Conservation (phyloP, 1,284 basidiomycete genomes). For the Ustanciosporium gigantosporum region DNA sequence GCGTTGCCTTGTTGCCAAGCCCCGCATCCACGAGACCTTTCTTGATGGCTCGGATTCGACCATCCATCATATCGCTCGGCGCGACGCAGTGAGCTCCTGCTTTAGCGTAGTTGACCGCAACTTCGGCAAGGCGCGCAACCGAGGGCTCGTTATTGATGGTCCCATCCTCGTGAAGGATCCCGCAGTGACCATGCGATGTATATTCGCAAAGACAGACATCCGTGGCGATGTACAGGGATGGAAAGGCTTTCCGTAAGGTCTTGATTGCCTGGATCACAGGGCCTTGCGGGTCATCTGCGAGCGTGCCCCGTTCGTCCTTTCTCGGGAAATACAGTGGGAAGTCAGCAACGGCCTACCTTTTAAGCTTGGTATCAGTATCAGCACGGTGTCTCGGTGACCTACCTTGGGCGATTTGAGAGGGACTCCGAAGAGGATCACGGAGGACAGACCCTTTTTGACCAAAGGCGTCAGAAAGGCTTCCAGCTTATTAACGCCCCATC, state of each 20-base stretch:
- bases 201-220: constrained; percentile 99
- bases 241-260: constrained; percentile 76
- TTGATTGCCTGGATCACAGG: constrained; percentile 91
- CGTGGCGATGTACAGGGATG: constrained; percentile 72
- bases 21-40: constrained; percentile 78
- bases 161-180: constrained; percentile 74
- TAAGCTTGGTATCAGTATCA: no score
- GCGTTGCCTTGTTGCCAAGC: constrained; percentile 71
- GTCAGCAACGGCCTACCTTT: no score
- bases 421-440: constrained; percentile 95
- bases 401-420: constrained; percentile 84
- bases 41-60: constrained; percentile 87
- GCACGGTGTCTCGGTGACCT: no score
- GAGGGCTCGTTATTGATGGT: constrained; percentile 66
- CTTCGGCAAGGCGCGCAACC: constrained; percentile 82
- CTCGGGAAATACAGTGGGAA: no score
- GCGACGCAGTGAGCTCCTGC: constrained; percentile 98
- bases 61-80: constrained; percentile 99
- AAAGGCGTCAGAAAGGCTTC: constrained; percentile 83
- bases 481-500: constrained; percentile 92
- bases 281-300: constrained; percentile 85
- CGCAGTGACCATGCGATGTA: constrained; percentile 97
- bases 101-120: constrained; percentile 86
- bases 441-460: constrained; percentile 83
- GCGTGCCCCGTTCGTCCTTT: constrained; percentile 79